Conservation (phyloP, 495 filamentous ascomycete species). For the Lichenothelia convexa region DNA sequence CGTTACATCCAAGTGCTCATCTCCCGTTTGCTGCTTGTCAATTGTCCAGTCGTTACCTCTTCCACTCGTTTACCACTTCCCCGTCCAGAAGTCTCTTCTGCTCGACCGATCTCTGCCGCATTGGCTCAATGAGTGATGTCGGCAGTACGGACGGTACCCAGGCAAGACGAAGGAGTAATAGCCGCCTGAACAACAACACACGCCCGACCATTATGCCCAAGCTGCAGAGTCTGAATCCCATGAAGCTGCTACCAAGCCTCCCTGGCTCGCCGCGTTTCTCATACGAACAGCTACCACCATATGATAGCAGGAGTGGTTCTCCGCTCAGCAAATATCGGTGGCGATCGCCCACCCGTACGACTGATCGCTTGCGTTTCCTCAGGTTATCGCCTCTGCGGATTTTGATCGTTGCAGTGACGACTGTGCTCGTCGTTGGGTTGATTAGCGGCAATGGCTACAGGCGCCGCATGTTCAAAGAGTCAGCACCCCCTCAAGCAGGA, state of each 20-base stretch:
- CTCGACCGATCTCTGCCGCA: too few relatives aligned
- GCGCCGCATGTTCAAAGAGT: slow-evolving; percentile 5
- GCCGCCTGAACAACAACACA: background rate
- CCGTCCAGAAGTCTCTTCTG: too few relatives aligned
- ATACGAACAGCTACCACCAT: slow-evolving; percentile 19
- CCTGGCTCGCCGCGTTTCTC: slow-evolving; percentile 8
- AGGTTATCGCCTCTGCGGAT: slow-evolving; percentile 12
- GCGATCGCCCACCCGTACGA: slow-evolving; percentile 9
- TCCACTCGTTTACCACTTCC: too few relatives aligned
- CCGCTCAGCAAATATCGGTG: slow-evolving; percentile 12
- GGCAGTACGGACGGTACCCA: too few relatives aligned
- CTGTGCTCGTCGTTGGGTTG: slow-evolving; percentile 11
- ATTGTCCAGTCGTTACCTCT: too few relatives aligned
- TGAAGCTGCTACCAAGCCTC: slow-evolving; percentile 9
- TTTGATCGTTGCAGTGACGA: slow-evolving; percentile 9
- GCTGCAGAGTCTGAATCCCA: slow-evolving; percentile 9
- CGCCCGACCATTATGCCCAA: slow-evolving; percentile 1
- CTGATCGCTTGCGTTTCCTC: slow-evolving; percentile 12
- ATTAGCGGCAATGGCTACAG: slow-evolving; percentile 14
- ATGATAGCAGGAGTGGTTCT: slow-evolving; percentile 15
- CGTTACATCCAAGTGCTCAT: too few relatives aligned
- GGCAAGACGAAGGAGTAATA: too few relatives aligned
- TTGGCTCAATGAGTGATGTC: too few relatives aligned
- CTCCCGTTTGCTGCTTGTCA: too few relatives aligned
- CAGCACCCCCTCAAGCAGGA: too few relatives aligned